These are phyloP conservation scores for Clitopilus passeckerianus DNA, from an alignment of 768 basidiomycete species.

Conservation along the genomic window DNA sequence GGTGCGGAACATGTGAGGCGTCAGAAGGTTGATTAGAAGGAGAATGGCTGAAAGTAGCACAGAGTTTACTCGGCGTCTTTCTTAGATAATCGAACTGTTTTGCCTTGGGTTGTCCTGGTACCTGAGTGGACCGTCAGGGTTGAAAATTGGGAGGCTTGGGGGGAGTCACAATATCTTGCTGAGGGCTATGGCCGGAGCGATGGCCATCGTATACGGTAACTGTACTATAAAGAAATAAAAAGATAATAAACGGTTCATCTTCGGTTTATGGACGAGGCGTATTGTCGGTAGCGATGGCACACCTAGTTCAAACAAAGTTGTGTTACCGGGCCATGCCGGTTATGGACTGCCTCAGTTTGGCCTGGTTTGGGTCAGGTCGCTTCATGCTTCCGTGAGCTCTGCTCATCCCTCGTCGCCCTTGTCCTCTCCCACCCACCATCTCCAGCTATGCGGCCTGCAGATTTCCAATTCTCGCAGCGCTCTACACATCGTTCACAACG, in stretches of 20 bases:
- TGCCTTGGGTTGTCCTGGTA: background rate
- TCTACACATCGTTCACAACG: slow-evolving; percentile 25
- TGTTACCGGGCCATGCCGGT: slow-evolving; percentile 7
- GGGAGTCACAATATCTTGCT: background rate
- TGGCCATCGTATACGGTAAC: background rate
- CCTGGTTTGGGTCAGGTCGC: background rate
- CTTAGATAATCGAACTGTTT: slow-evolving; percentile 2
- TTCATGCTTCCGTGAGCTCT: slow-evolving; percentile 1
- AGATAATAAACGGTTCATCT: slow-evolving; percentile 8
- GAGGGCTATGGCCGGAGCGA: background rate
- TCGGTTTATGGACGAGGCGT: slow-evolving; percentile 7
- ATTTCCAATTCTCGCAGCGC: slow-evolving; percentile 14
- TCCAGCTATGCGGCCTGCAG: slow-evolving; percentile 15
- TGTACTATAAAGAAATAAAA: background rate
- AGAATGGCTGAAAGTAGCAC: background rate
- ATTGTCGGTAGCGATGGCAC: slow-evolving; percentile 11
- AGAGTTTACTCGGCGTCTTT: slow-evolving; percentile 6
- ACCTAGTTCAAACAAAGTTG: slow-evolving; percentile 6
- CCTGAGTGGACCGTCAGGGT: background rate
- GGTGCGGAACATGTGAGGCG: slow-evolving; percentile 10
- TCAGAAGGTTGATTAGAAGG: slow-evolving; percentile 6
- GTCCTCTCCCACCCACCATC: slow-evolving; percentile 41
- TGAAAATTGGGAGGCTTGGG: background rate
- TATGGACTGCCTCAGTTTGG: slow-evolving; percentile 12
- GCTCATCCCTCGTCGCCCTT: slow-evolving; percentile 15